Evolutionary conservation across 2,329 filamentous ascomycete species (phyloP).

Genomic region (Penicillium sp.): DNA sequence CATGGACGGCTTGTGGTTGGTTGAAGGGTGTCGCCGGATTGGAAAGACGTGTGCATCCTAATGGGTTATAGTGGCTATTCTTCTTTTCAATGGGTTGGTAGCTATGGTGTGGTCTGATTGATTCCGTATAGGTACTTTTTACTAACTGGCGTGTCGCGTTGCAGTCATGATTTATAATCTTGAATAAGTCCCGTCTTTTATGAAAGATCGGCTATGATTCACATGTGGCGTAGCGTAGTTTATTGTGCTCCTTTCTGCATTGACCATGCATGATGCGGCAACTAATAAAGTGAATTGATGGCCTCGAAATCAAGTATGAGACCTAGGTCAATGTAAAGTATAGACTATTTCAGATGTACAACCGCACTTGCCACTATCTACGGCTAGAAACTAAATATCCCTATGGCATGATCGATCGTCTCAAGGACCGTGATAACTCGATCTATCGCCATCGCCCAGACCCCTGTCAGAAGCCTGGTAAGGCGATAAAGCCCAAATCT

Average conservation of each 20-base stretch:
- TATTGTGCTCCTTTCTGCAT: not conserved
- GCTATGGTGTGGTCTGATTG: not conserved
- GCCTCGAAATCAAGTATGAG: not conserved
- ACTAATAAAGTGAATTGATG: not conserved
- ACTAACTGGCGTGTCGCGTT: not conserved
- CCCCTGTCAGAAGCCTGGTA: not conserved
- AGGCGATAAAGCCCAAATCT: not conserved
- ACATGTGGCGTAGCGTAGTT: not conserved
- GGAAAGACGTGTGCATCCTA: not conserved
- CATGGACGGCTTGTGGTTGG: constrained; percentile 6
- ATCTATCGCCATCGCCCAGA: not conserved
- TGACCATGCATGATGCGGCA: not conserved
- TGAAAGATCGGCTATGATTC: not conserved
- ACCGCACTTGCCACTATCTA: not conserved
- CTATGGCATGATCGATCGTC: not conserved
- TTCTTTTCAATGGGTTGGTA: not conserved
- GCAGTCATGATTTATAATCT: not conserved
- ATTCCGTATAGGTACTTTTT: not conserved
- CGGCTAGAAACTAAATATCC: not conserved
- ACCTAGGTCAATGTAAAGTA: not conserved
- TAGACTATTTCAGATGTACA: not conserved
- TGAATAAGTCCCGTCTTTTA: not conserved
- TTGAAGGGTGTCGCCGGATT: constrained; percentile 13
- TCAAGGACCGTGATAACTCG: not conserved
- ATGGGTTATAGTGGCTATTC: not conserved